Evolutionary conservation across 768 basidiomycete species (phyloP), one percentile per base, ranked within the genome.

Genomic region (Asterophora lycoperdoides): DNA sequence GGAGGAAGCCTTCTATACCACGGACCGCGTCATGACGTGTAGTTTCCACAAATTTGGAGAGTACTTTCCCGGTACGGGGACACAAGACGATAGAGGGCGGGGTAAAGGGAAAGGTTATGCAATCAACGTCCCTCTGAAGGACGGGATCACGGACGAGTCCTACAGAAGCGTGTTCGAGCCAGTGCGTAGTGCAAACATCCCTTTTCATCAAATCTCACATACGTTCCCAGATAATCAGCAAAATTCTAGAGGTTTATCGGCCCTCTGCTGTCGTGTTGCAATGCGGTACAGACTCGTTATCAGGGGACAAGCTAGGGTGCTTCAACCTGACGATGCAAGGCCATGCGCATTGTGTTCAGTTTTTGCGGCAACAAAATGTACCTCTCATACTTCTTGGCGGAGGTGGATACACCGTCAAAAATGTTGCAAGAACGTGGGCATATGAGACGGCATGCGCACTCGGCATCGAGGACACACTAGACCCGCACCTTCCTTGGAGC

Each of bases 41-140:
- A 91, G 88, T 35, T 95, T 99, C 64, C 96, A 98, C 73, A 95
- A 97, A 66, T 97, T 89, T 58, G 95, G 96, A 20, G 93, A 96
- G 60, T 93, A 86, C 62, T 95, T 93, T 65, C 91, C 91, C 2
- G 91, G 91, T 8, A 93, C 91, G 1, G 91, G 76, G 11, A 87
- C 86, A 1, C 82, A 93, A 51, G 82, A 89, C 53, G 93, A 98
- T 62, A 74, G 77, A 53, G 96, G 96, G 8, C 79, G 85, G 52
- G 87, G 81, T 11, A 86, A 79, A 55, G 90, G 96, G 0, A 87
- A 82, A 56, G 81, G 91, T 28, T 99, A 98, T 64, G 78, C 93
- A 0, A 73, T 98, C 38, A 98, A 99, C 64, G 85, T 97, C 0
- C 96, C 96, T 0, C 65, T 98, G 60, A 85, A 91, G 65, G 94